Conservation (phyloP, 2,329 filamentous ascomycete genomes). For the Phyllosticta paracitricarpa region DNA sequence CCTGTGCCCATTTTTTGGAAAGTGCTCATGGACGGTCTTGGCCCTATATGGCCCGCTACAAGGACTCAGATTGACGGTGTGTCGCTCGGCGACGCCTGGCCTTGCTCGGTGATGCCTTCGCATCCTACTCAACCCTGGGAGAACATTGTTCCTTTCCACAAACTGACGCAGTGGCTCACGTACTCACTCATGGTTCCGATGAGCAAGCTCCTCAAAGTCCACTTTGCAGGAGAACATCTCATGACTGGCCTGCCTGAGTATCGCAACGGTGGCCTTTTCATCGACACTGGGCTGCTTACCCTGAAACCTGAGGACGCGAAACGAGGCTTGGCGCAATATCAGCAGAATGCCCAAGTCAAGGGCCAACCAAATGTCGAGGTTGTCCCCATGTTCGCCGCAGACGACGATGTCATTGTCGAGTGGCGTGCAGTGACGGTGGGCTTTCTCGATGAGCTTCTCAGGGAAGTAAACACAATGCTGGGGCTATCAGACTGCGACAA, state of each 20-base stretch:
- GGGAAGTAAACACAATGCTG: slow-evolving; percentile 58
- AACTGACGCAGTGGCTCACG: slow-evolving; percentile 87
- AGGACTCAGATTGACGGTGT: slow-evolving; percentile 80
- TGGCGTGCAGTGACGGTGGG: slow-evolving; percentile 69
- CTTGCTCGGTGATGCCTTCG: slow-evolving; percentile 72
- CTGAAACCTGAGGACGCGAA: slow-evolving; percentile 61
- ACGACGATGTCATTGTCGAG: slow-evolving; percentile 71
- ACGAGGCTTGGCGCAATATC: slow-evolving; percentile 60
- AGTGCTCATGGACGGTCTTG: slow-evolving; percentile 77
- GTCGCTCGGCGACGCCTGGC: slow-evolving; percentile 89
- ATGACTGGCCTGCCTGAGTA: slow-evolving; percentile 87
- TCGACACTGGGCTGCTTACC: slow-evolving; percentile 72
- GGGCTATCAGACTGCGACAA: slow-evolving; percentile 59
- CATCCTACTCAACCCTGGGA: slow-evolving; percentile 64
- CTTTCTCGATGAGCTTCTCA: slow-evolving; percentile 60
- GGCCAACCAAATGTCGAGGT: slow-evolving; percentile 64
- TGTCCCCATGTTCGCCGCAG: slow-evolving; percentile 60
- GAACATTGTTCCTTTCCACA: slow-evolving; percentile 83
- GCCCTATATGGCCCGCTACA: slow-evolving; percentile 78
- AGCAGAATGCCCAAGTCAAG: slow-evolving; percentile 60
- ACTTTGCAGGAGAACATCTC: slow-evolving; percentile 73
- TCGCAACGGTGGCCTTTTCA: slow-evolving; percentile 78
- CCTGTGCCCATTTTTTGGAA: slow-evolving; percentile 83
- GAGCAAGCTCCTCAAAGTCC: slow-evolving; percentile 66
- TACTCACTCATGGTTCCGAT: slow-evolving; percentile 92